Base-by-base conservation (phyloP, 2,329 filamentous ascomycete species). In the Pseudogymnoascus sp. region DNA sequence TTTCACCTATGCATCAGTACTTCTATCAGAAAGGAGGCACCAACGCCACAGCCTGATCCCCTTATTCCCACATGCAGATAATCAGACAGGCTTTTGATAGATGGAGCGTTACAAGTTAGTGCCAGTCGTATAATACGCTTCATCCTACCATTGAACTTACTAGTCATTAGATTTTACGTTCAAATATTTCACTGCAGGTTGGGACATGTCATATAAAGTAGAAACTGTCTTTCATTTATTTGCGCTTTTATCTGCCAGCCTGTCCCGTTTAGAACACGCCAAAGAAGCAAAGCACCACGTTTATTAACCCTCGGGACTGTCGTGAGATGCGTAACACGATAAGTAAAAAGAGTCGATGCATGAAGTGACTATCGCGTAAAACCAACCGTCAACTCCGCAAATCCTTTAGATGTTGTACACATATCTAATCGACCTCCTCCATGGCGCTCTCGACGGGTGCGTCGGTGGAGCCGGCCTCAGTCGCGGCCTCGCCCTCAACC, bases 351-450 rank as follows among this genome's bases (percentile, higher is more conserved):
- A 38, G 33, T 39, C 38, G 38, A 60, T 60, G 58, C 35, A 39
- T 39, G 38, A 60, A 39, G 35, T 41, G 35, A 60, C 38, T 60
- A 39, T 60, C 58, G 58, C 58, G 33, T 60, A 60, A 60, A 38
- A 41, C 33, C 58, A 60, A 25, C 35, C 58, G 38, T 60, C 58
- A 39, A 38, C 33, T 60, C 58, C 35, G 38, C 58, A 60, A 60
- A 41, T 60, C 58, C 58, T 60, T 60, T 39, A 39, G 58, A 38
- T 60, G 35, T 60, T 41, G 35, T 60, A 60, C 58, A 60, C 30
- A 42, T 59, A 69, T 71, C 82, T 96, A 99, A 85, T 99, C 94
- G 76, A 99, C 94, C 87, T 99, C 94, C 87, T 99, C 94, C 94
- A 99, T 99, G 77, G 92, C 88, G 82, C 89, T 95, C 77, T 84